Base-by-base conservation (phyloP, 2,329 filamentous ascomycete genomes). In the Rutstroemia sydowiana region DNA sequence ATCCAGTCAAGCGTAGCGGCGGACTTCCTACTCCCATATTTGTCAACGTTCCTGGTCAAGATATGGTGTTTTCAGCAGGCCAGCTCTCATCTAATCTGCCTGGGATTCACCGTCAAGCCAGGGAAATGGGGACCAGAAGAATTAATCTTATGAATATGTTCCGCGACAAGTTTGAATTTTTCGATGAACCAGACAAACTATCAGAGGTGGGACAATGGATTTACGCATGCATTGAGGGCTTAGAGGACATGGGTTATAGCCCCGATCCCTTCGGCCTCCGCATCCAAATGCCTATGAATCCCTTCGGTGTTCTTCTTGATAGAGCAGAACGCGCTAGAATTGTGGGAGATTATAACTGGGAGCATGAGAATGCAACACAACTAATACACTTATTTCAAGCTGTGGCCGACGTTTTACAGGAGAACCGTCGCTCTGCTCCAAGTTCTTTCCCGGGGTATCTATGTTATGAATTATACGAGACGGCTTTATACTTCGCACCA, bases 351-450 rank as follows among this genome's bases (percentile, higher is more conserved):
- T 39, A 23, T 13, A 16, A 21, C 7, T 13, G 40, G 21, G 39
- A 48, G 20, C 32, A 43, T 21, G 16, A 34, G 10, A 28, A 16
- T n/a, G 37, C 45, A 16, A 13, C 36, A 42, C 45, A 52, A 13
- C 41, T 52, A 16, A 36, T 52, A 16, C 34, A 52, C 9, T 13
- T 52, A 13, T 32, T 52, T 28, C 50, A 52, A 26, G 39, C 45
- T 13, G 39, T 44, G 23, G 40, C 45, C 11, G 39, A 52, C 10
- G 31, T 52, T 21, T 23, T 52, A n/a, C 16, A 31, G 11, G 44
- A 48, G 28, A 45, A 52, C 43, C 37, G 32, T 10, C 30, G 45
- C 20, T 42, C 32, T n/a, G 5, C 11, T 34, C 42, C 30, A 23
- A 32, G 37, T 21, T 34, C 21, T 3, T 39, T 26, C 14, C 28